Evolutionary conservation across 2,329 filamentous ascomycete genomes (phyloP), one percentile per base, ranked within the genome.

Genomic region (Penicillium oxalicum): DNA sequence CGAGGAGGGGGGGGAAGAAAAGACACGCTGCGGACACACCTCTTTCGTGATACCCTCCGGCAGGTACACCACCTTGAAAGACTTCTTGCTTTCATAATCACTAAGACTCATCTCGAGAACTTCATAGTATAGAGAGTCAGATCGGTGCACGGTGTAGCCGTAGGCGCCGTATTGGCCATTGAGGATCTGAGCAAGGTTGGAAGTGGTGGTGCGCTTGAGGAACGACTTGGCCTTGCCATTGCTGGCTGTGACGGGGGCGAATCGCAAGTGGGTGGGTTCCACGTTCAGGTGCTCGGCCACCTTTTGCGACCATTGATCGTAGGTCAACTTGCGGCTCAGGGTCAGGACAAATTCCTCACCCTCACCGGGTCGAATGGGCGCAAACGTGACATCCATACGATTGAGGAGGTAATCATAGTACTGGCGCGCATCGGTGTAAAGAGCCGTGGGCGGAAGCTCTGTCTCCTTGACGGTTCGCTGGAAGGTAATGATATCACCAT

Each of bases 401-500:
- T 95, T 89, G 55, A 91, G 76, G 2, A 98, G 78, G 67, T 94
- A 95, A 62, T 98, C 93, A 67, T 98, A 98, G 69, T 90, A 97
- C 43, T 88, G 81, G 51, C 84, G 82, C 1, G 89, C 88, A 62
- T 95, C 88, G 11, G 69, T 69, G 55, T 79, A 82, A 5, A 76
- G 67, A 29, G 75, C 77, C 4, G 64, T 67, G n/a, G 67, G 49
- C 7, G 69, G 65, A 24, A 72, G 48, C 27, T 70, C 65, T 9
- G 64, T 60, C 32, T 72, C 70, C 47, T 70, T 72, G 33, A 80
- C 71, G 26, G 78, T 74, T 51, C 81, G 81, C 67, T 98, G 93
- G 72, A 97, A 96, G 64, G 91, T 95, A 48, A 98, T 83, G 58
- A 98, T 95, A 64, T 98, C 93, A 42, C 93, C 93, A 61, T 98